Evolutionary conservation across 345 rosid species (phyloP).

Genomic region (Boechera divaricarpa): DNA sequence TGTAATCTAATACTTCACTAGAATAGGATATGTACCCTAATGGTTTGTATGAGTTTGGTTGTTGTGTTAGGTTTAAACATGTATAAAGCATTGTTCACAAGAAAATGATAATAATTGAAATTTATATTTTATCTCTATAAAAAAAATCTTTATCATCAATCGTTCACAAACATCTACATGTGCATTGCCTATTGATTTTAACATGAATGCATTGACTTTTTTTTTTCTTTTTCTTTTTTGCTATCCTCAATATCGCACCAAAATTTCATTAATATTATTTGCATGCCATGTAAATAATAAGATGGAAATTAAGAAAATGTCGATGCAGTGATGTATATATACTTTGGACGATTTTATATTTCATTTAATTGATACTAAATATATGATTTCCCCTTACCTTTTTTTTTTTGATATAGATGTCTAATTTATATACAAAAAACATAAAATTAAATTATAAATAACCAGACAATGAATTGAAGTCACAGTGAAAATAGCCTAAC

Average conservation of each 20-base stretch:
- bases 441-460: too few relatives aligned
- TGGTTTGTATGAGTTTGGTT: background rate
- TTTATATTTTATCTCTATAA: background rate
- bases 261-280: too few relatives aligned
- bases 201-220: background rate
- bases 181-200: conserved; percentile 12
- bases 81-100: background rate
- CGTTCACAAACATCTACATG: conserved; percentile 13
- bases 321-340: background rate
- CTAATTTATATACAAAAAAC: too few relatives aligned
- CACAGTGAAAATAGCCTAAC: too few relatives aligned
- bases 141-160: background rate
- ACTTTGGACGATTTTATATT: background rate
- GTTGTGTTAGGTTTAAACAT: background rate
- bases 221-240: background rate
- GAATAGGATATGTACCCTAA: background rate
- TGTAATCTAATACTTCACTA: background rate
- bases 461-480: too few relatives aligned
- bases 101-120: too few relatives aligned
- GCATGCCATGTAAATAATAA: background rate
- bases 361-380: too few relatives aligned
- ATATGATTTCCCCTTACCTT: too few relatives aligned
- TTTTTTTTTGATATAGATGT: too few relatives aligned
- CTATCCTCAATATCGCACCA: too few relatives aligned
- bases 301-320: background rate